Evolutionary conservation across 1,284 basidiomycete species (phyloP).

Genomic region (Sanghuangporus sanghuang): DNA sequence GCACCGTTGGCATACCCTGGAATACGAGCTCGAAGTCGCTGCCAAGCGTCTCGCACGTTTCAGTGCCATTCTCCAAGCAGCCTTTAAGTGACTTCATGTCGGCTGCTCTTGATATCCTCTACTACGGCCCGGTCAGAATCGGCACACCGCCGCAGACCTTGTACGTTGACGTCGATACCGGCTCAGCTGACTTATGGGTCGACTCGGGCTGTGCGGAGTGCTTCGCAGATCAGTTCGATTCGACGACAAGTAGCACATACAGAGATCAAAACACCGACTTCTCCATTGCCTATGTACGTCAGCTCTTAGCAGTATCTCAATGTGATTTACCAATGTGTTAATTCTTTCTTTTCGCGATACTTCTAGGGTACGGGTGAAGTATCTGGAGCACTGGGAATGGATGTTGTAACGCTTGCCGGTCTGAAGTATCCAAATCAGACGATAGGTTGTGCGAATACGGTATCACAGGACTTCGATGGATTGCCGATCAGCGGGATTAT

Average conservation of each 20-base stretch:
- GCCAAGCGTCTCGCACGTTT: conserved; percentile 17
- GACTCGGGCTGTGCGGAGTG: conserved; percentile 39
- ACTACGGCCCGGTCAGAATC: conserved; percentile 43
- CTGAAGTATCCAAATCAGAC: conserved; percentile 40
- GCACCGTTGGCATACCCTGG: conserved; percentile 12
- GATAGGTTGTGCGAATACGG: conserved; percentile 41
- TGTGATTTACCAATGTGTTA: conserved; percentile 4
- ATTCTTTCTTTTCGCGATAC: neutral
- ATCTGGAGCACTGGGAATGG: conserved; percentile 39
- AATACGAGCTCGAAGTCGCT: neutral
- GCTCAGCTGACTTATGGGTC: conserved; percentile 56
- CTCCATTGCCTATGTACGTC: conserved; percentile 50
- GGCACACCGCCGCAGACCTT: conserved; percentile 44
- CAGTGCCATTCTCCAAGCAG: conserved; percentile 22
- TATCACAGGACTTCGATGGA: conserved; percentile 39
- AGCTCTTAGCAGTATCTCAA: conserved; percentile 19
- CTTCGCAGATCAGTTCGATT: conserved; percentile 32
- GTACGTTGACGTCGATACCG: conserved; percentile 52
- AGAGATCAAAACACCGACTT: conserved; percentile 32
- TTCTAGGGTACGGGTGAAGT: conserved; percentile 46
- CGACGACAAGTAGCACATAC: conserved; percentile 38
- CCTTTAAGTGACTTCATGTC: conserved; percentile 37
- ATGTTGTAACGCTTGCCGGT: conserved; percentile 43
- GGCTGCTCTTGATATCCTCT: conserved; percentile 40
- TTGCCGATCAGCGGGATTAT: conserved; percentile 49